Evolutionary conservation across 2,329 filamentous ascomycete genomes (phyloP), one percentile per base, ranked within the genome.

Genomic region (Aphanocladium album): DNA sequence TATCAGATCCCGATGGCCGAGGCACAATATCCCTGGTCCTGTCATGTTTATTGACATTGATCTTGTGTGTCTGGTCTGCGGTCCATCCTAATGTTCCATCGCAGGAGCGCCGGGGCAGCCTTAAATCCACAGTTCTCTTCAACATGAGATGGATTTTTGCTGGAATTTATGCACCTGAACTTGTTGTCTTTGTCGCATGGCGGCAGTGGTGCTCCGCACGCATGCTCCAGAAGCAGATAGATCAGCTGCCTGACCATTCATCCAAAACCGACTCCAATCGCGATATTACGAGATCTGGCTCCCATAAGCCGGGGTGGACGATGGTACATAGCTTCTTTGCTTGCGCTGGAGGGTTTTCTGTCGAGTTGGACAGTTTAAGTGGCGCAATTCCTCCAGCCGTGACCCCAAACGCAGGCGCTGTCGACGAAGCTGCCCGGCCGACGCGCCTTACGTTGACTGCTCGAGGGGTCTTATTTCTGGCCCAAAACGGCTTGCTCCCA

Each of bases 21-120:
- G 71, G 73, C 2, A 74, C 71, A 1, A 60, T 70, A 6, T 62
- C 64, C 5, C 65, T 75, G 7, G 33, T 75, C 8, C 67, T 67
- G 57, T 70, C 67, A 17, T 74, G 73, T 59, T 50, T 72, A 3
- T 55, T 71, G 9, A 74, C 73, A 4, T 62, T 75, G 1, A 63
- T 66, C 3, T 63, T 74, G 7, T 75, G 71, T 61, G 69, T 73
- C 16, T 75, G 70, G 68, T 68, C 70, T 12, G 70, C 71, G 17
- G 57, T 75, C 6, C 71, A 75, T 58, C 65, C 74, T 19, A 74
- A 75, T 57, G 65, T 76, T 17, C 70, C 69, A 3, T 19, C 17
- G 27, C 37, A 37, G 4, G 45, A 58, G 23, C 61, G 62, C 53
- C 57, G 43, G 14, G 21, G 23, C 2, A 43, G n/a, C n/a, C 51